phyloP scores from a whole-genome alignment of 1,139 yeast genomes.

The Taphrina betulina region DNA sequence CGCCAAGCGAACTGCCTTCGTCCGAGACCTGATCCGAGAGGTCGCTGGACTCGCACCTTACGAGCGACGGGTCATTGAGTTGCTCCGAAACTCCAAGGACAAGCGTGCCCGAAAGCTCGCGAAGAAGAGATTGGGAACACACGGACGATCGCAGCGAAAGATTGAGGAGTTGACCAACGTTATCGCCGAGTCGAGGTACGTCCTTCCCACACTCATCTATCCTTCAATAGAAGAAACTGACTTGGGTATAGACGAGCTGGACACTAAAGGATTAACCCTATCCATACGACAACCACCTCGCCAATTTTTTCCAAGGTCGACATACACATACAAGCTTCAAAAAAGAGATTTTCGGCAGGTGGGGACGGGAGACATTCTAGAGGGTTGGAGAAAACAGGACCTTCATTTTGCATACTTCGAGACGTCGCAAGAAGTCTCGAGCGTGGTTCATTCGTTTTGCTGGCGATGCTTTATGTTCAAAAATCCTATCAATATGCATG shows the following conservation, averaged over 20 bases:
- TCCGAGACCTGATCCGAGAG: slow-evolving; percentile 93
- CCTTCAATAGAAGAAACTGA: too few species aligned
- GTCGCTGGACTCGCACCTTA: slow-evolving; percentile 99
- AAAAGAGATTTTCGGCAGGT: too few species aligned
- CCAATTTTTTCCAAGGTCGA: too few species aligned
- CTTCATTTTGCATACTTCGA: slow-evolving; percentile 2
- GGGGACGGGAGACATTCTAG: too few species aligned
- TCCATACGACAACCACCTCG: too few species aligned
- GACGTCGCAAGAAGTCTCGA: slow-evolving; percentile 8
- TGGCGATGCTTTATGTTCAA: slow-evolving; percentile 20
- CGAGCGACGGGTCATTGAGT: slow-evolving; percentile 99
- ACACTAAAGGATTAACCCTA: too few species aligned
- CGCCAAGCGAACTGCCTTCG: slow-evolving; percentile 94
- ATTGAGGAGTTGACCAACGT: slow-evolving; percentile 97
- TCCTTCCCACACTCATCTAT: too few species aligned
- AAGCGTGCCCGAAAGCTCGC: slow-evolving; percentile 99
- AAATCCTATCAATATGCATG: slow-evolving; percentile 9
- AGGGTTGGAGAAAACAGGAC: too few species aligned
- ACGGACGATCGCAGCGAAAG: slow-evolving; percentile 99
- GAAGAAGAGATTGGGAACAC: slow-evolving; percentile 99
- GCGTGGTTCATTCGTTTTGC: slow-evolving; percentile 10
- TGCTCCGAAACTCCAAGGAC: slow-evolving; percentile 99
- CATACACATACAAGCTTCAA: too few species aligned
- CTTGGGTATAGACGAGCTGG: too few species aligned
- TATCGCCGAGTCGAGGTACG: slow-evolving; percentile 86